These are phyloP conservation scores for Calendula officinalis DNA, from an alignment of 129 eudicot species.

Conservation along the genomic window DNA sequence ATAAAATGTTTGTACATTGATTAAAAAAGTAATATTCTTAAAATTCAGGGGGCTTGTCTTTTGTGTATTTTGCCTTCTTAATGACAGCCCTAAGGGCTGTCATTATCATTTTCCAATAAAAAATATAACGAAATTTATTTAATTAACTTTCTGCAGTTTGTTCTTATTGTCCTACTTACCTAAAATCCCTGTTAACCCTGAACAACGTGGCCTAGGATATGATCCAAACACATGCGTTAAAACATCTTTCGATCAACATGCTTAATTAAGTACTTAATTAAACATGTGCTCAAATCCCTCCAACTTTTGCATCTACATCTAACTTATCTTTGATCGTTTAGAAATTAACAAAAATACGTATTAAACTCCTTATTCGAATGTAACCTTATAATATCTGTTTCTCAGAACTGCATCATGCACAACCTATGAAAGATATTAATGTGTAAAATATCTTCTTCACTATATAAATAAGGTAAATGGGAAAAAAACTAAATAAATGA, in stretches of 20 bases:
- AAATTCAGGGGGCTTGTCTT: no score
- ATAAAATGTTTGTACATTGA: no score
- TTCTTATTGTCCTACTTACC: constrained; percentile 14
- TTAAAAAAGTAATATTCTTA: no score
- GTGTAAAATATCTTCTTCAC: constrained; percentile 17
- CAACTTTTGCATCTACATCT: constrained; percentile 4
- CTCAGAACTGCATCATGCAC: not conserved
- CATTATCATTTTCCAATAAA: no score
- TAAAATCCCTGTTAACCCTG: constrained; percentile 6
- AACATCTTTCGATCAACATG: constrained; percentile 9
- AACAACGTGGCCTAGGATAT: not conserved
- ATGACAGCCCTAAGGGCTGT: no score
- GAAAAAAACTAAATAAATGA: constrained; percentile 4
- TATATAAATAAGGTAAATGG: constrained; percentile 20
- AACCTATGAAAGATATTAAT: not conserved
- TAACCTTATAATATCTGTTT: not conserved
- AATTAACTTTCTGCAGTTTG: constrained; percentile 2
- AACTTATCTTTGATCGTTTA: constrained; percentile 1
- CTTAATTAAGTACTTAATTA: constrained; percentile 5
- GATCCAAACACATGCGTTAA: constrained; percentile 21
- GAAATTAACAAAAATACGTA: not conserved
- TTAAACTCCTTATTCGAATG: not conserved
- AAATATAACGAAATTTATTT: no score
- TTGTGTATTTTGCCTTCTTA: no score
- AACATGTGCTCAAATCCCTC: constrained; percentile 6